Evolutionary conservation across 1,284 basidiomycete species (phyloP).

Genomic region (Termitomyces sp.): DNA sequence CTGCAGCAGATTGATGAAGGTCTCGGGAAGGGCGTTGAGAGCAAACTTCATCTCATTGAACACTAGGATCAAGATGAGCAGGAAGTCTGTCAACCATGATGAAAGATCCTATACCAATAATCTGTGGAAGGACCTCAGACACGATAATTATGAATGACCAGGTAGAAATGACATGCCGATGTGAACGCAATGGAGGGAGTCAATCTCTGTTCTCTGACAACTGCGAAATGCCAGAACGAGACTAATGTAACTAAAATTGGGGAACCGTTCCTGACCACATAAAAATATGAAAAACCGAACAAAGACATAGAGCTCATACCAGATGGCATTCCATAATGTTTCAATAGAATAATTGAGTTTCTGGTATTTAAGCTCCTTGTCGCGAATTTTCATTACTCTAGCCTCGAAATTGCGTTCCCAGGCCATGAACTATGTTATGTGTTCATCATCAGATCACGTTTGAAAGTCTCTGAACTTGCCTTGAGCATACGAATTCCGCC

Average conservation of each 20-base stretch:
- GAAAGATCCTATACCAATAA: constrained; percentile 34
- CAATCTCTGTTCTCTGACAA: constrained; percentile 61
- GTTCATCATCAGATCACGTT: not conserved
- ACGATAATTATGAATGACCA: not conserved
- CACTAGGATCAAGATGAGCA: constrained; percentile 37
- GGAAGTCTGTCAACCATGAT: not conserved
- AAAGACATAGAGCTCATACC: constrained; percentile 36
- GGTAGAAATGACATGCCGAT: constrained; percentile 41
- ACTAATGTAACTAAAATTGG: constrained; percentile 75
- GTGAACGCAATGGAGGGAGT: constrained; percentile 88
- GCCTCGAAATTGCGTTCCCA: constrained; percentile 91
- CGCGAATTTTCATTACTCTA: constrained; percentile 68
- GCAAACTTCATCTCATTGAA: constrained; percentile 86
- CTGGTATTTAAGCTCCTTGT: constrained; percentile 79
- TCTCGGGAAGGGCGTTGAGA: constrained; percentile 84
- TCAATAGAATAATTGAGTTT: constrained; percentile 85
- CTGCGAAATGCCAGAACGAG: constrained; percentile 80
- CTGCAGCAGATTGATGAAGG: constrained; percentile 83
- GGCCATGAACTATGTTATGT: constrained; percentile 73
- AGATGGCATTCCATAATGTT: constrained; percentile 75
- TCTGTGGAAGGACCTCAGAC: constrained; percentile 26
- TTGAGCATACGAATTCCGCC: constrained; percentile 94
- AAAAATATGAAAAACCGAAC: not conserved
- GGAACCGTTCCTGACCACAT: constrained; percentile 53
- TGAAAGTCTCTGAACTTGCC: constrained; percentile 28